Evolutionary conservation across 768 basidiomycete species (phyloP), one percentile per base, ranked within the genome.

Genomic region (Panellus pusillus): DNA sequence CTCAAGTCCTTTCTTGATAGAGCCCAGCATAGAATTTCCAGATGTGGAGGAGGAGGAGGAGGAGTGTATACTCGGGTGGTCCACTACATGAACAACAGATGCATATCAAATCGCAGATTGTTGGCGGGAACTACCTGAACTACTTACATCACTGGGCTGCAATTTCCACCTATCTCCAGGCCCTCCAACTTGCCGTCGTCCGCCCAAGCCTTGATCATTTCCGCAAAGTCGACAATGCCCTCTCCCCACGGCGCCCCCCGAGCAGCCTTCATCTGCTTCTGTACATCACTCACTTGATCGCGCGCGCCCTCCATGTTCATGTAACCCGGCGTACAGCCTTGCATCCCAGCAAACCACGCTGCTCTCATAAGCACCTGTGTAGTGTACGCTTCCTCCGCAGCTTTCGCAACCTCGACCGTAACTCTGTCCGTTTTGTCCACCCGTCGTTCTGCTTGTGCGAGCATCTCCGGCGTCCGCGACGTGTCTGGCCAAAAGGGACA

Each of bases 281-380:
- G 13, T 18, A 45, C 19, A 28, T 43, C 39, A 7, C 7, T 13
- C 14, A 27, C 19, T 12, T 52, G 24, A 40, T 35, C 29, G 6
- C 3, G 6, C 32, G 14, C 52, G 13, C 57, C 57, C 42, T 58
- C 47, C 12, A 9, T 15, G 20, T 47, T 58, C 0, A 58, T 11
- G 31, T 58, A 58, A 9, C 57, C 29, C 13, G 57, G 57, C 15
- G 57, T 58, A 19, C 52, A 58, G 9, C 52, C 57, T 8, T 17
- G 1, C 27, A 59, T 17, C 4, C 6, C 54, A 3, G 54, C 44
- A 37, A 59, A 55, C 49, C 41, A 43, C 6, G 9, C 28, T 7
- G 58, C 20, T 19, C 54, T 19, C 41, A 31, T 51, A 12, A 59
- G 20, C 3, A 59, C 15, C 45, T 54, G 14, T 3, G 1, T 15